Evolutionary conservation across 495 filamentous ascomycete species (phyloP), one percentile per base, ranked within the genome.

Genomic region (Annulohypoxylon stygium): DNA sequence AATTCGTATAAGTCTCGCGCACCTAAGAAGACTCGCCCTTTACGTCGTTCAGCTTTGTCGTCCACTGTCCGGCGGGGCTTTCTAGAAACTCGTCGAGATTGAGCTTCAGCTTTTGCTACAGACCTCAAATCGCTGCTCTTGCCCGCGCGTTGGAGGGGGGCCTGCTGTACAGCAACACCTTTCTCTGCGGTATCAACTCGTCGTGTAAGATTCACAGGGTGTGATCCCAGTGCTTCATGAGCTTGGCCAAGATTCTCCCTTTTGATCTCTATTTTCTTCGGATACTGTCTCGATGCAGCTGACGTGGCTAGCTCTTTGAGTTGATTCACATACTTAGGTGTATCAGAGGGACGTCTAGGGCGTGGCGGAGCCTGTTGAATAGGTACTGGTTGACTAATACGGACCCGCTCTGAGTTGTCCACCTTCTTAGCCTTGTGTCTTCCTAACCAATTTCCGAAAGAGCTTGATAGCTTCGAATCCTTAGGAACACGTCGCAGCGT

Each of bases 391-490:
- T 60, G 51, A 26, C 62, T 70, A 11, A 70, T 70, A 14, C 50
- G 41, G 7, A 60, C 26, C n/a, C 30, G 48, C 50, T 75, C 63
- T 5, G 26, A 9, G 11, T 12, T 69, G 4, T 18, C n/a, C 10
- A 26, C n/a, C 10, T 48, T 37, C 33, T 63, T 75, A 0, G 20
- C 3, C 34, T 12, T 67, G 5, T 63, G 26, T 34, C 57, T 70
- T 55, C 67, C 67, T 34, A 75, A 33, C 63, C 62, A 75, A 43
- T 37, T 59, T n/a, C 51, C 37, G 9, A 75, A 67, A 48, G 45
- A 26, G 8, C 39, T 67, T 45, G 45, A n/a, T 36, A 54, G 10
- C 7, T 51, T 67, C 33, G 23, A 18, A 16, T 53, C 58, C 5
- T 67, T 51, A 25, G 63, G 36, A n/a, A 41, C 37, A 47, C 37